Conservation (phyloP, 2,329 filamentous ascomycete species). For the Colletotrichum tofieldiae region DNA sequence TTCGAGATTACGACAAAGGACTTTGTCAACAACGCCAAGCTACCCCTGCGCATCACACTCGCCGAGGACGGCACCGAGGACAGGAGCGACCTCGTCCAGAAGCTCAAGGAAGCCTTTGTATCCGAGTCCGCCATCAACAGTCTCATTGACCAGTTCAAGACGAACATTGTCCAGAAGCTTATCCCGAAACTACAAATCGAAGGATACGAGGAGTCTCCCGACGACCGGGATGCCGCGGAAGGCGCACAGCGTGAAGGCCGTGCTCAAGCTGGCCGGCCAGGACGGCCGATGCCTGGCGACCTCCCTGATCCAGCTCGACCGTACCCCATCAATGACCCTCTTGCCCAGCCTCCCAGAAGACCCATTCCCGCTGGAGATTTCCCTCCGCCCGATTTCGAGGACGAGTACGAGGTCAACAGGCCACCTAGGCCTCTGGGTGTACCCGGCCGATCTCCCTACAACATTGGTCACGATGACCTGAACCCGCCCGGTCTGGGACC, state of each 20-base stretch:
- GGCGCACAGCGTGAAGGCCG: conserved; percentile 59
- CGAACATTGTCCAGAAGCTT: conserved; percentile 87
- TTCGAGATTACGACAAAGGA: conserved; percentile 84
- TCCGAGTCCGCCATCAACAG: conserved; percentile 79
- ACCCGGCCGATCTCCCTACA: conserved; percentile 71
- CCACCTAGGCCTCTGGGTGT: conserved; percentile 66
- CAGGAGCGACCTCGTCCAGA: conserved; percentile 62
- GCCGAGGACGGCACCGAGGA: conserved; percentile 63
- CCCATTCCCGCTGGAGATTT: conserved; percentile 82
- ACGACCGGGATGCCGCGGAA: conserved; percentile 58
- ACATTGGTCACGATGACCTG: conserved; percentile 88
- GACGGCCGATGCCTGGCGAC: conserved; percentile 54
- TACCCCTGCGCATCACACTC: conserved; percentile 71
- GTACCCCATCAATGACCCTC: conserved; percentile 77
- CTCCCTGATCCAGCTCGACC: conserved; percentile 74
- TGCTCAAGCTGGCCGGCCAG: conserved; percentile 57
- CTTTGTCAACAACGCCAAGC: conserved; percentile 74
- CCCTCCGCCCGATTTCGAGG: conserved; percentile 91
- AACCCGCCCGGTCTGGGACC: conserved; percentile 90
- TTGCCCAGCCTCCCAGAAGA: conserved; percentile 69
- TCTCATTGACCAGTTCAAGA: conserved; percentile 80
- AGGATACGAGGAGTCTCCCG: conserved; percentile 78
- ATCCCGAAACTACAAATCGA: conserved; percentile 83
- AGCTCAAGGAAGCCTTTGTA: conserved; percentile 78
- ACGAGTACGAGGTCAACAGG: conserved; percentile 87